These are phyloP conservation scores for Aspergillus caelatus DNA, from an alignment of 2,329 filamentous ascomycete species.

Conservation along the genomic window DNA sequence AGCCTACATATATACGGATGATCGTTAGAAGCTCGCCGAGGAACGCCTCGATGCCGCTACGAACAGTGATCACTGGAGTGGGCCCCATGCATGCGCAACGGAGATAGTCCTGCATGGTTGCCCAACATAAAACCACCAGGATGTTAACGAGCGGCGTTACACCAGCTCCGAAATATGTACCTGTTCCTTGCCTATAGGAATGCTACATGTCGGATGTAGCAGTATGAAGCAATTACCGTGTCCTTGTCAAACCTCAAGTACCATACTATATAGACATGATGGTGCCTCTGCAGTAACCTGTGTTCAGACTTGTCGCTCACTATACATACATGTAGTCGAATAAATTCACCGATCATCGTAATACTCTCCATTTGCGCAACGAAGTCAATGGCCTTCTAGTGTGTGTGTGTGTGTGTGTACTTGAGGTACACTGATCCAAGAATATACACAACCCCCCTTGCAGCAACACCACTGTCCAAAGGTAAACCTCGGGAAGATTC, in stretches of 20 bases:
- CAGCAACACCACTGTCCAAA: background rate
- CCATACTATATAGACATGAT: too few relatives aligned
- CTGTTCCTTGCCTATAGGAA: background rate
- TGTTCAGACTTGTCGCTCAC: too few relatives aligned
- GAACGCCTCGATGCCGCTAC: too few relatives aligned
- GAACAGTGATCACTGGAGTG: too few relatives aligned
- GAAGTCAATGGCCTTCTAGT: too few relatives aligned
- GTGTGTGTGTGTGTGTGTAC: background rate
- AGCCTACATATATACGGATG: too few relatives aligned
- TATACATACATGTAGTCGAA: too few relatives aligned
- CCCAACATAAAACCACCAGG: background rate
- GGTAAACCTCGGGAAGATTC: background rate
- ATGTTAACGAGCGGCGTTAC: background rate
- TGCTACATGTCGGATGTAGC: background rate
- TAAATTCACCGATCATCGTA: background rate
- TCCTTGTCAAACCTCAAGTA: background rate
- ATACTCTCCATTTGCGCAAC: background rate
- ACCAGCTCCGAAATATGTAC: background rate
- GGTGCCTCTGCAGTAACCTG: too few relatives aligned
- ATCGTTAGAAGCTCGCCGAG: too few relatives aligned
- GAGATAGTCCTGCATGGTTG: background rate
- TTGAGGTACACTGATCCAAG: background rate
- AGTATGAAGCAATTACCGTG: background rate
- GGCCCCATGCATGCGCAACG: background rate
- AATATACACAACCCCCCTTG: background rate